Evolutionary conservation across 1,139 yeast species (phyloP), one percentile per base, ranked within the genome.

Genomic region (Saccharomyces hybrid): DNA sequence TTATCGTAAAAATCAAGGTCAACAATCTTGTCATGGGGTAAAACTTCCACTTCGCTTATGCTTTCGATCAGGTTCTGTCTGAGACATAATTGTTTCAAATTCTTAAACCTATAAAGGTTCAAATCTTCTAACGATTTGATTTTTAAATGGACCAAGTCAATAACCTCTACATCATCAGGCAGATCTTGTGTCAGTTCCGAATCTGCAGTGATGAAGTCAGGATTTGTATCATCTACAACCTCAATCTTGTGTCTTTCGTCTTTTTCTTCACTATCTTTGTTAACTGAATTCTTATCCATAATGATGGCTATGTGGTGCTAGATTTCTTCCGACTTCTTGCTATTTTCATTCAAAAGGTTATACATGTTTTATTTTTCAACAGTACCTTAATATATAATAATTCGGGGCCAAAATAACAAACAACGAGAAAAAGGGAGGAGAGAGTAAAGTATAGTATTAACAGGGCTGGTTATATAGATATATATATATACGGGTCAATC

Each of bases 1-100:
- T 95, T 95, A 71, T 95, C 99, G 68, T 95, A 95, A 41, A 91
- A 76, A 69, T 93, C 99, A 59, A 95, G 74, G 61, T 90, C 96
- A 61, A 82, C 88, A 62, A 93, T 64, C 0, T 76, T 75, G 1
- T 77, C 81, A 28, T 80, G 78, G 1, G 78, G 76, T 23, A 91
- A 68, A 2, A 77, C 80, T 58, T 84, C 88, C 13, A 90, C 75
- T 13, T 83, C 95, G 50, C 83, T 80, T 51, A 91, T 78, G 20
- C 87, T 81, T 34, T 88, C 83, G 49, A 95, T 75, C 58, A 89
- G 74, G 69, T 95, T 95, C 67, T 91, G 97, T 64, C 99, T 81
- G 58, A 95, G 77, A 59, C 93, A 86, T 32, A 93, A 73, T 2
- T 77, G 68, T 64, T 80, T 83, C 57, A 89, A 73, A 47, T 80